Conservation (phyloP, 2,329 filamentous ascomycete genomes). For the Phaeoacremonium minimum region DNA sequence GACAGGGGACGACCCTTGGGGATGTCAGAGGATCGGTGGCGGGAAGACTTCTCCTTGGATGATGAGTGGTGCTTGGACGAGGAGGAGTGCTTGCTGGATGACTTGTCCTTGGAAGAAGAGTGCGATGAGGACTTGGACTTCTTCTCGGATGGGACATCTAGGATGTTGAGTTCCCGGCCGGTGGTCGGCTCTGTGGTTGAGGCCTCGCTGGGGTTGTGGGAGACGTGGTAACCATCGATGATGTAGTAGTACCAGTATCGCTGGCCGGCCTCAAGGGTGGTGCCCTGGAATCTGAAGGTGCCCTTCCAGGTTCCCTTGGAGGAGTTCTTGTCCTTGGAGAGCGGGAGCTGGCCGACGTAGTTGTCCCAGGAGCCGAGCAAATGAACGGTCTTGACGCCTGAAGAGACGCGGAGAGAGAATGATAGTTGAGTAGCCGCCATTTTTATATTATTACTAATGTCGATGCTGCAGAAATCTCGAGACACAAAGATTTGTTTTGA, state of each 20-base stretch:
- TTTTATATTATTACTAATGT: slow-evolving; percentile 37
- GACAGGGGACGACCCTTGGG: slow-evolving; percentile 87
- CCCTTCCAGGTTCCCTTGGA: slow-evolving; percentile 94
- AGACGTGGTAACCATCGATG: slow-evolving; percentile 97
- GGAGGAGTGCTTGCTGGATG: slow-evolving; percentile 35
- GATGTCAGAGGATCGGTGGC: slow-evolving; percentile 58
- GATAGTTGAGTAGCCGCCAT: slow-evolving; percentile 93
- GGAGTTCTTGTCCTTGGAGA: slow-evolving; percentile 79
- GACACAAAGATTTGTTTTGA: slow-evolving; percentile 26
- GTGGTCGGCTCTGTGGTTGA: slow-evolving; percentile 94
- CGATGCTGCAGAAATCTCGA: slow-evolving; percentile 19
- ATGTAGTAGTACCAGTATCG: slow-evolving; percentile 99
- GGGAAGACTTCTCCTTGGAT: slow-evolving; percentile 27
- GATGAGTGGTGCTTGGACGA: slow-evolving; percentile 34
- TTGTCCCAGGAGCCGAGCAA: slow-evolving; percentile 98
- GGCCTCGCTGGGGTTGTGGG: slow-evolving; percentile 87
- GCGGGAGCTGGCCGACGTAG: slow-evolving; percentile 90
- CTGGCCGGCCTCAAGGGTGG: slow-evolving; percentile 79
- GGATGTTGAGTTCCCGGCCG: slow-evolving; percentile 93
- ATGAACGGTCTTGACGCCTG: slow-evolving; percentile 95
- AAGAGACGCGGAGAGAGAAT: slow-evolving; percentile 92
- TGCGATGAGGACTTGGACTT: slow-evolving; percentile 33
- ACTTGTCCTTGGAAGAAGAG: slow-evolving; percentile 39
- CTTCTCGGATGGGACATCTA: slow-evolving; percentile 73
- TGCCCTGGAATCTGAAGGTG: slow-evolving; percentile 90